Evolutionary conservation across 169 alveolate genomes (phyloP).

Genomic region (Plasmodium vivax): DNA sequence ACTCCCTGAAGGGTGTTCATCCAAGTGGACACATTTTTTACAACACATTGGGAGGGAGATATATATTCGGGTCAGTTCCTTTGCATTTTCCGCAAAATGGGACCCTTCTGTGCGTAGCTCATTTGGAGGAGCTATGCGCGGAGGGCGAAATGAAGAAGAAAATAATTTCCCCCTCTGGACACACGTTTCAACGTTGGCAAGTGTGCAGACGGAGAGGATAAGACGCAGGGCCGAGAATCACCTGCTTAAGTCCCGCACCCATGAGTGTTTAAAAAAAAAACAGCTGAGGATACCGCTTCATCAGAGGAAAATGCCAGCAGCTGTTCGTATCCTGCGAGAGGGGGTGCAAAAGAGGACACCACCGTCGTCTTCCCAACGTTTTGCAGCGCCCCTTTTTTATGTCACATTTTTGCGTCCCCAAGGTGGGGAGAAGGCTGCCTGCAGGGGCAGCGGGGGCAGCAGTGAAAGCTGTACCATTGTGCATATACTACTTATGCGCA

Average conservation of each 20-base stretch:
- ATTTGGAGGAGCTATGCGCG: neutral
- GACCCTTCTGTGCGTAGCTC: neutral
- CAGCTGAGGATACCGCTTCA: neutral
- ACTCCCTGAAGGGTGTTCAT: neutral
- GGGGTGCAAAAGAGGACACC: neutral
- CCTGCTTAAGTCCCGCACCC: neutral
- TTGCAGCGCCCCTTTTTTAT: neutral
- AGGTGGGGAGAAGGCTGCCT: neutral
- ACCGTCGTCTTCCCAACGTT: neutral
- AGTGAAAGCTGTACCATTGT: neutral
- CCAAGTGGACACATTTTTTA: neutral
- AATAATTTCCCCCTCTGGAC: neutral
- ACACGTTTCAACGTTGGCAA: neutral
- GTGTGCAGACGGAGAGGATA: neutral
- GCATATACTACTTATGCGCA: neutral
- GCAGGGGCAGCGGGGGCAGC: neutral
- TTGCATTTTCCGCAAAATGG: neutral
- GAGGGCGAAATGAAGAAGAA: neutral
- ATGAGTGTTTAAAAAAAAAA: neutral
- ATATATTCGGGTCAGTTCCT: neutral
- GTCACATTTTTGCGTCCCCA: neutral
- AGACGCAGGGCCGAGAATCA: neutral
- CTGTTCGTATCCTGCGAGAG: neutral
- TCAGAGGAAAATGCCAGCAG: neutral
- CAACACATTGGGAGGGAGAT: neutral